Base-by-base conservation (phyloP, 768 basidiomycete genomes). In the Mycena sanguinolenta region DNA sequence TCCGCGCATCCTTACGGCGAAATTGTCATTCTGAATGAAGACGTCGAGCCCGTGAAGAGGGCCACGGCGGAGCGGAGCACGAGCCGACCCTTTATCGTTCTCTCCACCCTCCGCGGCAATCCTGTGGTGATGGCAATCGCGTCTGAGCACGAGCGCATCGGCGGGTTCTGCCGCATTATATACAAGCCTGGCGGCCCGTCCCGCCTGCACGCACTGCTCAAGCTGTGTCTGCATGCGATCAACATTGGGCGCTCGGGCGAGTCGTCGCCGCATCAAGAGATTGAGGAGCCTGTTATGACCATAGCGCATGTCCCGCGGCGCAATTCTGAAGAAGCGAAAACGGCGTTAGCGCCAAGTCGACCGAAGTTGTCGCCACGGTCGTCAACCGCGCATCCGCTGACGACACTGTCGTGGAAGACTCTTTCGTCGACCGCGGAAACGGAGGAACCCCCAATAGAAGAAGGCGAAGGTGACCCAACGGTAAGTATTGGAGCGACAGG, bases 151-250 rank as follows among this genome's bases (percentile, higher is more conserved):
- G 94, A 95, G 77, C 84, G 85, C 50, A 88, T 91, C 14, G 96
- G 96, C 12, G 96, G 96, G 30, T 93, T 95, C 79, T 95, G 94
- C 79, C 91, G 94, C n/a, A 84, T 95, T 27, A 81, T 97, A 16
- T 94, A 92, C 87, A 98, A 98, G 78, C 96, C 96, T 13, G 91
- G 91, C 28, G 95, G 96, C 3, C 96, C 96, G 4, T 88, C 89
- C 52, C 89, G 92, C 25, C 85, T 97, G 65, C 86, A 90, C 30
- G 78, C 85, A 7, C 86, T 90, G 27, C 82, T 97, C 68, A 91
- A 90, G 75, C 86, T 91, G 13, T 87, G 88, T 77, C 66, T 91
- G 28, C 87, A 90, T 76, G 83, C 87, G 6, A 80, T 89, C 54
- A 87, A 85, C 57, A 89, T 91, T 52, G 82, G 83, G 52, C 69